Percentiles rank a stretch among this genome's conserved stretches.
These are phyloP conservation scores for Monosporascus sp. DNA, from an alignment of 2,329 filamentous ascomycete genomes.

Conservation along the genomic window DNA sequence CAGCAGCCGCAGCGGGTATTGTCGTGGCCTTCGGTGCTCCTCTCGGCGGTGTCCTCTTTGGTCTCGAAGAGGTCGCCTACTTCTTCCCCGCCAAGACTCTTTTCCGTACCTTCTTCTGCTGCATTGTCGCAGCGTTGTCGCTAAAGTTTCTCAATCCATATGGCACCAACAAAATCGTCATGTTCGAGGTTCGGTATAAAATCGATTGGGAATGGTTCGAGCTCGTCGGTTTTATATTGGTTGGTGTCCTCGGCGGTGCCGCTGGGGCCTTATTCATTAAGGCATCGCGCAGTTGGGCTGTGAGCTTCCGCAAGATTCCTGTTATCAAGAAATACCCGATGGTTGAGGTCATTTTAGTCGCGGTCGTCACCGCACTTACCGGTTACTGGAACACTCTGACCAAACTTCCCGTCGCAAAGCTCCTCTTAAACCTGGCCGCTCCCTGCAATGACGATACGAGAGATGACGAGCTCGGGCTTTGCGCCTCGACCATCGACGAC, in stretches of 20 bases:
- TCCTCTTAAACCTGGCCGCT: slow-evolving; percentile 84
- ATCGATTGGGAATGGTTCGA: slow-evolving; percentile 95
- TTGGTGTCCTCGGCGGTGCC: slow-evolving; percentile 79
- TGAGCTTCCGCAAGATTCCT: slow-evolving; percentile 74
- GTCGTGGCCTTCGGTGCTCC: slow-evolving; percentile 93
- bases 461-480: slow-evolving; percentile 65
- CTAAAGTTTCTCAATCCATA: slow-evolving; percentile 96
- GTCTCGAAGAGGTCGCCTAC: slow-evolving; percentile 90
- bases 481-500: slow-evolving; percentile 63
- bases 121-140: slow-evolving; percentile 84
- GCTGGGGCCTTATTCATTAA: slow-evolving; percentile 94
- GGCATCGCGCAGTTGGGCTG: slow-evolving; percentile 83
- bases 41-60: slow-evolving; percentile 81
- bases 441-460: slow-evolving; percentile 71
- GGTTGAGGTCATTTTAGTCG: slow-evolving; percentile 83
- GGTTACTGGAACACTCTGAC: slow-evolving; percentile 94
- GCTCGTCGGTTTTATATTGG: slow-evolving; percentile 74
- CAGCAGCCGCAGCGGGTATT: slow-evolving; percentile 84
- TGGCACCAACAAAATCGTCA: slow-evolving; percentile 90
- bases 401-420: slow-evolving; percentile 81
- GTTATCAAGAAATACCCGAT: slow-evolving; percentile 79
- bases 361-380: slow-evolving; percentile 73
- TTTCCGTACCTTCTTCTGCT: slow-evolving; percentile 97
- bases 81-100: slow-evolving; percentile 97
- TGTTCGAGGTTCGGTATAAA: slow-evolving; percentile 89